Evolutionary conservation across 2,329 filamentous ascomycete genomes (phyloP).

Genomic region (Lasiodiplodia citricola): DNA sequence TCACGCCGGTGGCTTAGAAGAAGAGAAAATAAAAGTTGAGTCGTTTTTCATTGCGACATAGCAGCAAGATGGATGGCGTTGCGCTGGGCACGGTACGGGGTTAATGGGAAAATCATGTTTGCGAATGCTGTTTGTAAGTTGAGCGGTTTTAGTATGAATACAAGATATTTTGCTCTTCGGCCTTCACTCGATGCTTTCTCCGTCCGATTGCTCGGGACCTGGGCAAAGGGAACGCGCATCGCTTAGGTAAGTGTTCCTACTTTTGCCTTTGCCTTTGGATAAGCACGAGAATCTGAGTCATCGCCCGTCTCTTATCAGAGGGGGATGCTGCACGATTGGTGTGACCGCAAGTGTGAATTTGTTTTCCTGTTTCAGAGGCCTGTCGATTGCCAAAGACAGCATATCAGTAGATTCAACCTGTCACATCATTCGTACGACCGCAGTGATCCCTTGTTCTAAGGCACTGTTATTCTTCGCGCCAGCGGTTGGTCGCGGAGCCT

Average conservation of each 20-base stretch:
- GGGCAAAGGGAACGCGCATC: not conserved
- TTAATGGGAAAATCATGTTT: not conserved
- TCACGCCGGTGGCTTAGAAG: conserved; percentile 47
- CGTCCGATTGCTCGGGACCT: not conserved
- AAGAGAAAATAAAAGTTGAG: not conserved
- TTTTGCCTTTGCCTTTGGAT: not conserved
- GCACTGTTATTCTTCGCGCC: not conserved
- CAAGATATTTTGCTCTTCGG: not conserved
- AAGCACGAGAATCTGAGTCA: not conserved
- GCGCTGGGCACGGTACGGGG: not conserved
- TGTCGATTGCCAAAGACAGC: no score
- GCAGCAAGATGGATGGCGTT: not conserved
- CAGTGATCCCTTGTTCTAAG: no score
- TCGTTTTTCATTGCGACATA: not conserved
- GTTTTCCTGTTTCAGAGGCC: no score
- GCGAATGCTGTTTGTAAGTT: not conserved
- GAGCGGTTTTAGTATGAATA: not conserved
- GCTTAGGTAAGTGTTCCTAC: not conserved
- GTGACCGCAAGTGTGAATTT: no score
- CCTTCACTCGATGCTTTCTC: not conserved
- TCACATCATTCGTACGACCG: no score
- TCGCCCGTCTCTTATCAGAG: not conserved
- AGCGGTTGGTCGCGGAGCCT: no score
- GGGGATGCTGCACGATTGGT: no score
- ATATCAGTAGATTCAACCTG: no score